Conservation (phyloP, 2,329 filamentous ascomycete genomes). For the Graphilbum fragrans region DNA sequence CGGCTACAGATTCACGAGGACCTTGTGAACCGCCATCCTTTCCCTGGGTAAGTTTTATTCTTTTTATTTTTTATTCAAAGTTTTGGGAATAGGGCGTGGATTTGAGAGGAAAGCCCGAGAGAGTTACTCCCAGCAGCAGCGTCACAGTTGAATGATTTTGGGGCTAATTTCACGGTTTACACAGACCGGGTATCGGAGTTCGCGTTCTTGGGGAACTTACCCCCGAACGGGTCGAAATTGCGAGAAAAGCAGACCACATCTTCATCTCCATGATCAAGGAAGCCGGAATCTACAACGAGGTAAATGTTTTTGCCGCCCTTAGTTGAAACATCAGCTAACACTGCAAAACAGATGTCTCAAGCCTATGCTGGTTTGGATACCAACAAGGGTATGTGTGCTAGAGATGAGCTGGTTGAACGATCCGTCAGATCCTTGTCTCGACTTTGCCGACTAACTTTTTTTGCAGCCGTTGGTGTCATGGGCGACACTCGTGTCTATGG, state of each 20-base stretch:
- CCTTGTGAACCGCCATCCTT: slow-evolving; percentile 56
- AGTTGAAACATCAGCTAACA: neutral
- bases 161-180: neutral
- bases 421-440: neutral
- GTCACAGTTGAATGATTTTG: no score
- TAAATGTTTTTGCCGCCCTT: neutral
- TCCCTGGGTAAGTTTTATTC: no score
- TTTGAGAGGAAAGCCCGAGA: no score
- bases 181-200: slow-evolving; percentile 52
- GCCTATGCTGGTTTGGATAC: slow-evolving; percentile 33
- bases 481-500: slow-evolving; percentile 21
- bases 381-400: slow-evolving; percentile 17
- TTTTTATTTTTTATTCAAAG: no score
- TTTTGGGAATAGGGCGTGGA: no score
- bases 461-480: slow-evolving; percentile 26
- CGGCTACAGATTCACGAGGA: slow-evolving; percentile 59
- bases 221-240: slow-evolving; percentile 65
- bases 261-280: slow-evolving; percentile 65
- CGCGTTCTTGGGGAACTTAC: slow-evolving; percentile 79
- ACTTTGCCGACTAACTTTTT: neutral
- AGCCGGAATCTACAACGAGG: slow-evolving; percentile 58
- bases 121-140: no score
- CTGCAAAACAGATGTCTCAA: slow-evolving; percentile 25
- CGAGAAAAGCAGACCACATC: slow-evolving; percentile 63
- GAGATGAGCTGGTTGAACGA: no score